Evolutionary conservation across 2,329 filamentous ascomycete species (phyloP).

Genomic region (Trichoderma atroviride): DNA sequence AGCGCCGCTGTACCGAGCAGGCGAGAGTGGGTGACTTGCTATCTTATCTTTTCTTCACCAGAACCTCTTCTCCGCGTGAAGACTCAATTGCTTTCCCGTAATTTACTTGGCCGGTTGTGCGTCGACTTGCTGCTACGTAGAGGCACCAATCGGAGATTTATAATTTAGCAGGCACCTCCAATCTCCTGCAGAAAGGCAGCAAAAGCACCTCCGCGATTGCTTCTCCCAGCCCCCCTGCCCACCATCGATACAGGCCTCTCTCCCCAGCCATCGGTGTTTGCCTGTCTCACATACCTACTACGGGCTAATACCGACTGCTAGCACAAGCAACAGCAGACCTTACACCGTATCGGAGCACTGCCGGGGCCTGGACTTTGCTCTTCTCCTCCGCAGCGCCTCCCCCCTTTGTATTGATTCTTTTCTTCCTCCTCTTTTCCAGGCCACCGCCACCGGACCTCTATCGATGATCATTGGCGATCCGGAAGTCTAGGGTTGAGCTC

Average conservation of each 20-base stretch:
- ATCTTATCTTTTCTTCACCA: not conserved
- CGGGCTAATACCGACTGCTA: not conserved
- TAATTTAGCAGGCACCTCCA: not conserved
- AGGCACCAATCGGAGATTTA: not conserved
- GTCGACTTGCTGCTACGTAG: not conserved
- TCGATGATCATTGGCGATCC: not conserved
- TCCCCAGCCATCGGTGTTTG: constrained; percentile 21
- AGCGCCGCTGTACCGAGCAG: constrained; percentile 2
- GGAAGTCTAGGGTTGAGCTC: not conserved
- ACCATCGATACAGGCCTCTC: constrained; percentile 10
- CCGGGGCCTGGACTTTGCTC: not conserved
- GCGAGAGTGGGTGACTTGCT: not conserved
- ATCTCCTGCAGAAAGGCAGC: not conserved
- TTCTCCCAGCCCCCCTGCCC: constrained; percentile 8
- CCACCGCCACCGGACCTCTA: not conserved
- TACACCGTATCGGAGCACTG: not conserved
- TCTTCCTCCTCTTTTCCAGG: not conserved
- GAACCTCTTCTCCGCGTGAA: not conserved
- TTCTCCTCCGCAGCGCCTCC: not conserved
- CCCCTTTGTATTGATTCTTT: not conserved
- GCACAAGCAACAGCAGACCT: not conserved
- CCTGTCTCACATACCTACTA: constrained; percentile 6
- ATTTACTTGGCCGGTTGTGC: not conserved
- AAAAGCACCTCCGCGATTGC: not conserved
- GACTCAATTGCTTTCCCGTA: too few species aligned